Base-by-base conservation (phyloP, 2,329 filamentous ascomycete species). In the Cadophora gregata region DNA sequence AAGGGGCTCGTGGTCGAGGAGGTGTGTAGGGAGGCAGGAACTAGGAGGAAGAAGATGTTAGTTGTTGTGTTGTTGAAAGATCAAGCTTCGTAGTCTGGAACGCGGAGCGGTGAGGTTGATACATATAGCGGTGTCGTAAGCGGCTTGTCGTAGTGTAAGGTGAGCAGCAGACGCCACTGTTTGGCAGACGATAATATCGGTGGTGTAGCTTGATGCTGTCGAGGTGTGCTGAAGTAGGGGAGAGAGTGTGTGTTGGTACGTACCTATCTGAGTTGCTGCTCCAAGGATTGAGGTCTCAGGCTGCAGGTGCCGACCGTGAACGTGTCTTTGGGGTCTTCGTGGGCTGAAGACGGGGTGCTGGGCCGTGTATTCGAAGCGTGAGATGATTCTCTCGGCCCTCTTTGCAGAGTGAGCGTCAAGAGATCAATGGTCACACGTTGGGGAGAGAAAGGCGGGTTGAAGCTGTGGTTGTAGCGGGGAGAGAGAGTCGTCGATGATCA, bases 101-200 rank as follows among this genome's bases (percentile, higher is more conserved):
- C 63, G 66, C 45, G 69, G 59, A 72, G 71, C 70, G 71, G 70
- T 72, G 71, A 67, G 63, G 51, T 70, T 64, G 60, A 62, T 36
- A 10, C 12, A 50, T 50, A 36, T 7, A 36, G 51, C 55, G 27
- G 59, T 63, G 62, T 67, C 65, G 67, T 71, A 70, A 68, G 68
- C 64, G 59, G 55, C 42, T 48, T 29, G 25, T 42, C 42, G 59
- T 25, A 58, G 25, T 51, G 24, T 7, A 42, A 58, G 27, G 29
- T 25, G 38, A 64, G 24, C n/a, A 38, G 38, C 29, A 38, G 47
- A 14, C 58, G 19, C 24, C 27, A 19, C 36, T 16, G 60, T 55
- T 63, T 61, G 12, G 62, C 42, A 56, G 61, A 31, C 19, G 60
- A 61, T 14, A 38, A 50, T 36, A 53, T 27, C 19, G 42, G 33